Evolutionary conservation across 2,329 filamentous ascomycete species (phyloP).

Genomic region (Ascomycota sp.): DNA sequence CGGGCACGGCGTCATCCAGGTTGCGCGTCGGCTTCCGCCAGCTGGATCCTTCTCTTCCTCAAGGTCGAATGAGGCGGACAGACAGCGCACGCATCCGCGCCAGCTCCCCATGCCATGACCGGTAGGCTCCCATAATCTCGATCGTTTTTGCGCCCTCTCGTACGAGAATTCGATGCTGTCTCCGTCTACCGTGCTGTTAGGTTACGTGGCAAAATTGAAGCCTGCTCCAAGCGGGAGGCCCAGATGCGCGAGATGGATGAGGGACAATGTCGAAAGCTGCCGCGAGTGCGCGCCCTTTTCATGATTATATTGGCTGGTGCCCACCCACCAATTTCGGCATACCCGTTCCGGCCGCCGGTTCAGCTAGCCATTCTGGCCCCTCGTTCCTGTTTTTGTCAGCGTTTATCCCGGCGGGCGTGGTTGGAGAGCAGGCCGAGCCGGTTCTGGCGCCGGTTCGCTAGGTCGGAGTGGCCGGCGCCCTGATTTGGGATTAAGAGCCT

Average conservation of each 20-base stretch:
- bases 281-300: not conserved
- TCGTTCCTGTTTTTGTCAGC: slow-evolving; percentile 1
- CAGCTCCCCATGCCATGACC: slow-evolving; percentile 26
- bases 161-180: too few relatives aligned
- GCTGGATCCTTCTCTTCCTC: slow-evolving; percentile 24
- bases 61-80: slow-evolving; percentile 25
- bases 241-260: too few relatives aligned
- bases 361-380: not conserved
- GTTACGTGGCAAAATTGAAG: too few relatives aligned
- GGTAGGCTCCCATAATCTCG: slow-evolving; percentile 14
- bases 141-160: slow-evolving; percentile 1
- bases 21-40: slow-evolving; percentile 26
- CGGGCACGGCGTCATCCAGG: slow-evolving; percentile 18
- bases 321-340: slow-evolving; percentile 2
- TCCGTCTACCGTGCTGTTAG: not conserved
- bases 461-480: too few relatives aligned
- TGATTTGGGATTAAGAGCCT: too few relatives aligned
- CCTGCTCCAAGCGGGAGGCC: too few relatives aligned
- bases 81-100: slow-evolving; percentile 20
- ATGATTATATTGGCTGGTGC: not conserved
- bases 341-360: slow-evolving; percentile 1
- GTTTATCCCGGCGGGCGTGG: not conserved
- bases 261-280: not conserved
- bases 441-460: too few relatives aligned
- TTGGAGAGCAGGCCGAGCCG: not conserved